These are phyloP conservation scores for Brasilioporus rufonigricans DNA, from an alignment of 768 basidiomycete species.

Conservation along the genomic window DNA sequence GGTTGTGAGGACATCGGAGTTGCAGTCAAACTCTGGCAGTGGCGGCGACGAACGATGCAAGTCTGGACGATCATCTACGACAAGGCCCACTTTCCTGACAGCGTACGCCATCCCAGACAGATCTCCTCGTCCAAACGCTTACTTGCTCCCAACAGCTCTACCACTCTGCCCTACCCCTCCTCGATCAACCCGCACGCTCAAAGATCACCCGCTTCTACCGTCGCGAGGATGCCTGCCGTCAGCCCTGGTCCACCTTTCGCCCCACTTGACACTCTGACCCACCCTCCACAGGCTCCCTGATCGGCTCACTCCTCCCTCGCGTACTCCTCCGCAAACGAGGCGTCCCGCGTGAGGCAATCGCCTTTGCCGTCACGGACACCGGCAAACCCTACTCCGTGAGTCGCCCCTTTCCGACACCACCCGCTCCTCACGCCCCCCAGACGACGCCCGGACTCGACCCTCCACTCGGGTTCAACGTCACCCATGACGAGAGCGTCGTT, in stretches of 20 bases:
- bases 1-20: slow-evolving; percentile 22
- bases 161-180: slow-evolving; percentile 50
- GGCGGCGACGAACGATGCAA: slow-evolving; percentile 34
- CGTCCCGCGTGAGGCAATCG: slow-evolving; percentile 43
- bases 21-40: slow-evolving; percentile 14
- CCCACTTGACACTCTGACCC: not conserved
- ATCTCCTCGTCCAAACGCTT: not conserved
- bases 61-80: slow-evolving; percentile 42
- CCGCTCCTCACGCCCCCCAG: slow-evolving; percentile 22
- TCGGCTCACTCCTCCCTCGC: slow-evolving; percentile 75
- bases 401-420: slow-evolving; percentile 9
- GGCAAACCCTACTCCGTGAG: slow-evolving; percentile 80
- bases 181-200: slow-evolving; percentile 55
- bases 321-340: slow-evolving; percentile 60
- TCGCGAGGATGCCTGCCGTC: slow-evolving; percentile 70
- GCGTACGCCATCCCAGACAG: slow-evolving; percentile 28
- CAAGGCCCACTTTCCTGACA: slow-evolving; percentile 32
- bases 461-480: slow-evolving; percentile 75
- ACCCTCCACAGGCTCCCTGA: slow-evolving; percentile 58
- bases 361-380: slow-evolving; percentile 53
- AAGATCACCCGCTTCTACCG: slow-evolving; percentile 67
- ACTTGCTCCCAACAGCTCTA: slow-evolving; percentile 48
- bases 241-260: not conserved
- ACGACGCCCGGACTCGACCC: slow-evolving; percentile 43
- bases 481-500: slow-evolving; percentile 74